Evolutionary conservation across 306 rosid genomes (phyloP).

Genomic region (Sophora flavescens): DNA sequence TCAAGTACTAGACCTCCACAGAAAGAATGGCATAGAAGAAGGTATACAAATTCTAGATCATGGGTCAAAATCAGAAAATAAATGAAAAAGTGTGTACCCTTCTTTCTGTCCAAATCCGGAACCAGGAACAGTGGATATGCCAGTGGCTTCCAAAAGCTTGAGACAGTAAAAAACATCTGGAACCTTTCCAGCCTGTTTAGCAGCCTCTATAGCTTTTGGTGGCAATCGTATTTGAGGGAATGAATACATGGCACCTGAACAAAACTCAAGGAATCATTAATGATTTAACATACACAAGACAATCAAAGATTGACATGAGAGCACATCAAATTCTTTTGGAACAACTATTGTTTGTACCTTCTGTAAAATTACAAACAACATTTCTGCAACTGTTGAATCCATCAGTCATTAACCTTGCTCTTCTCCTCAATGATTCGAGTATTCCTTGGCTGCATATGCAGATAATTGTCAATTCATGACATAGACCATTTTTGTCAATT

Average conservation of each 20-base stretch:
- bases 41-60: neutral
- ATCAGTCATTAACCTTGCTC: conserved; percentile 97
- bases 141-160: conserved; percentile 96
- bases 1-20: neutral
- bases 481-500: conserved; percentile 26
- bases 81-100: conserved; percentile 63
- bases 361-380: conserved; percentile 96
- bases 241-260: conserved; percentile 98
- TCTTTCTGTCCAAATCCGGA: conserved; percentile 99
- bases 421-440: conserved; percentile 89
- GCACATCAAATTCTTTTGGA: neutral
- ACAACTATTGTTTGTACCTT: conserved; percentile 62
- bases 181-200: conserved; percentile 86
- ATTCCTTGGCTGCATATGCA: conserved; percentile 78
- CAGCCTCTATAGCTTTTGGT: conserved; percentile 82
- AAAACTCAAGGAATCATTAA: conserved; percentile 42
- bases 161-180: conserved; percentile 97
- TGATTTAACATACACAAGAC: conserved; percentile 11
- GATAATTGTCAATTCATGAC: conserved; percentile 41
- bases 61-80: conserved; percentile 15
- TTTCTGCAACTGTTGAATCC: conserved; percentile 99
- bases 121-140: conserved; percentile 99
- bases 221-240: conserved; percentile 97
- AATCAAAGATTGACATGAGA: conserved; percentile 4
- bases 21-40: neutral